phyloP scores from a whole-genome alignment of 1,139 yeast species.

The Geotrichum europaeum region DNA sequence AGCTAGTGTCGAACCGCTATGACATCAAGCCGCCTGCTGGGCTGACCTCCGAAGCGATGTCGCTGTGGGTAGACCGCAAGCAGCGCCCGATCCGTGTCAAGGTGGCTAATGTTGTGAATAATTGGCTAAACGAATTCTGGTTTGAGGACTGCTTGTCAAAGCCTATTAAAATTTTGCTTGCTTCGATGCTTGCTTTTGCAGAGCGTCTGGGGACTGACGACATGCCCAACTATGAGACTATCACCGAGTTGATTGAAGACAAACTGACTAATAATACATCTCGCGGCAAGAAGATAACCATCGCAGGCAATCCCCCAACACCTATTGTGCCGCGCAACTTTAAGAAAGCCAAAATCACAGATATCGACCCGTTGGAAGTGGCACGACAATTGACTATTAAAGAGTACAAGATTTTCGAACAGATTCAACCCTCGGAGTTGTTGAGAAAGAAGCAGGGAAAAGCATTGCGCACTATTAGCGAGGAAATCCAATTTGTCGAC shows the following conservation, averaged over 20 bases:
- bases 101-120: conserved; percentile 63
- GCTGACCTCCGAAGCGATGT: conserved; percentile 72
- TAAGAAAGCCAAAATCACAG: conserved; percentile 32
- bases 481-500: conserved; percentile 41
- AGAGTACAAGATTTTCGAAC: conserved; percentile 62
- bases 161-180: conserved; percentile 32
- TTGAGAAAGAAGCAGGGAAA: conserved; percentile 58
- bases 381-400: conserved; percentile 78
- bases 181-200: conserved; percentile 53
- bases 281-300: not conserved
- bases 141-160: conserved; percentile 31
- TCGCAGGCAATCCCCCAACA: not conserved
- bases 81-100: conserved; percentile 57
- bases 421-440: conserved; percentile 67
- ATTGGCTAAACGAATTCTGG: conserved; percentile 74
- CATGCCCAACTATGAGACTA: conserved; percentile 34
- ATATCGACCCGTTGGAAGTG: conserved; percentile 66
- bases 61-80: conserved; percentile 70
- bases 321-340: conserved; percentile 18
- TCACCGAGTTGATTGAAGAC: conserved; percentile 22
- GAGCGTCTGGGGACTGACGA: conserved; percentile 42
- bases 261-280: conserved; percentile 24
- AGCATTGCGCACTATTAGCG: not conserved
- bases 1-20: conserved; percentile 53
- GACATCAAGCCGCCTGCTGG: conserved; percentile 80